Evolutionary conservation across 768 basidiomycete genomes (phyloP), one percentile per base, ranked within the genome.

Genomic region (Myochromella boudieri): DNA sequence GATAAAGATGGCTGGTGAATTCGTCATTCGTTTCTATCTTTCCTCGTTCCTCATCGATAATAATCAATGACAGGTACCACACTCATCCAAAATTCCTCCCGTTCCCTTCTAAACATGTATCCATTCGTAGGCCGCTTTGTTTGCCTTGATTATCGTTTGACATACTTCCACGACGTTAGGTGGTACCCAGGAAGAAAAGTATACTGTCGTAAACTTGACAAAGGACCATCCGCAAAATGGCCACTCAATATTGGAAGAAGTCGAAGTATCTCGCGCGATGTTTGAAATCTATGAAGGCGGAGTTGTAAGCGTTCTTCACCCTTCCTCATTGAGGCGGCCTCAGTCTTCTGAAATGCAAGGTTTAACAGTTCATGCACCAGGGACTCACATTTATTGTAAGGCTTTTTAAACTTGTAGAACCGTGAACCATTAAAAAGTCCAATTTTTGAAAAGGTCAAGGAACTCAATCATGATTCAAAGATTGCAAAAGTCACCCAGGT

Each of bases 201-300:
- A 95, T 62, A 72, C 72, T 17, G 74, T 93, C 14, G 73, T 93
- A 9, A 84, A 91, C 52, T 59, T 88, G 31, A 80, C 73, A 11
- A 73, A 67, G 34, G 56, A 66, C 1, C 61, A 60, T 20, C 58
- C 64, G 33, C 9, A 31, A 8, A n/a, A 31, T 31, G 29, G 29
- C 60, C 14, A 71, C 15, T 69, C 61, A 14, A 71, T 89, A 25
- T 58, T 95, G 7, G 92, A 95, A 66, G 90, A 94, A 60, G 71
- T 91, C 18, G 93, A 95, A 64, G 64, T 85, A 32, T 91, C 87
- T 17, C 72, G 92, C 24, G 90, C 91, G 0, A 67, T 92, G 44
- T 95, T 94, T 54, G 93, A 95, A 63, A 68, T 89, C 7, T 95
- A 94, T 57, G 91, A 94, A 66, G 93, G 92, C 10, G 91, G 84